A percentile compares a stretch with the other conserved stretches of the same genome.
phyloP scores from a whole-genome alignment of 768 basidiomycete genomes.

The Tubosaeta sp. region DNA sequence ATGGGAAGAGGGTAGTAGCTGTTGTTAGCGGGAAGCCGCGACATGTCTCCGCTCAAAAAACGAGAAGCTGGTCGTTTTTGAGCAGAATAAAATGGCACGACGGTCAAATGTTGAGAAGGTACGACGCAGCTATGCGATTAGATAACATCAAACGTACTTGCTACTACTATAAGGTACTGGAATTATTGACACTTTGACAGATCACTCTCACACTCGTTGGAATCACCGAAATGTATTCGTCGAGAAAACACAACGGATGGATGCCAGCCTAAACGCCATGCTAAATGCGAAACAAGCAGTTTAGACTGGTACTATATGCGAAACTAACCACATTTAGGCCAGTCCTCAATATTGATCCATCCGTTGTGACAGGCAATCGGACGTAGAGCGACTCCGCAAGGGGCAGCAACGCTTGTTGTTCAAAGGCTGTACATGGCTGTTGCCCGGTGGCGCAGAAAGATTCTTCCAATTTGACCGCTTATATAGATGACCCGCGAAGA shows the following conservation, averaged over 20 bases:
- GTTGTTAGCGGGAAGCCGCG: constrained; percentile 24
- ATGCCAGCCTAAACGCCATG: no score
- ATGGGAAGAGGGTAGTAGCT: constrained; percentile 33
- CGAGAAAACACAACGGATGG: no score
- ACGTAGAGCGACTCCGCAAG: neutral
- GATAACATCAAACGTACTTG: constrained; percentile 6
- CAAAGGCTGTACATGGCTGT: neutral
- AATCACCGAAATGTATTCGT: neutral
- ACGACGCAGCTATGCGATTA: constrained; percentile 11
- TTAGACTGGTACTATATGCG: no score
- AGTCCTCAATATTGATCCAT: no score
- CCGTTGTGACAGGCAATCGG: neutral
- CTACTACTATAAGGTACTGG: no score
- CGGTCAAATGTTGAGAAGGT: neutral
- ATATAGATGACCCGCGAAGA: no score
- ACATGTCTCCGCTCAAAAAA: constrained; percentile 11
- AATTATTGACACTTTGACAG: no score
- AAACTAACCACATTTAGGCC: no score
- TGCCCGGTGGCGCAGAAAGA: neutral
- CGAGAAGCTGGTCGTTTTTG: neutral
- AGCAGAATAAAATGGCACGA: neutral
- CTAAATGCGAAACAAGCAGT: no score
- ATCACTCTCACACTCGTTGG: neutral
- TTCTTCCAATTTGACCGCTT: no score
- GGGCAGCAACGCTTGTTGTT: neutral